phyloP scores from a whole-genome alignment of 495 filamentous ascomycete species.

The Niebla homalea region DNA sequence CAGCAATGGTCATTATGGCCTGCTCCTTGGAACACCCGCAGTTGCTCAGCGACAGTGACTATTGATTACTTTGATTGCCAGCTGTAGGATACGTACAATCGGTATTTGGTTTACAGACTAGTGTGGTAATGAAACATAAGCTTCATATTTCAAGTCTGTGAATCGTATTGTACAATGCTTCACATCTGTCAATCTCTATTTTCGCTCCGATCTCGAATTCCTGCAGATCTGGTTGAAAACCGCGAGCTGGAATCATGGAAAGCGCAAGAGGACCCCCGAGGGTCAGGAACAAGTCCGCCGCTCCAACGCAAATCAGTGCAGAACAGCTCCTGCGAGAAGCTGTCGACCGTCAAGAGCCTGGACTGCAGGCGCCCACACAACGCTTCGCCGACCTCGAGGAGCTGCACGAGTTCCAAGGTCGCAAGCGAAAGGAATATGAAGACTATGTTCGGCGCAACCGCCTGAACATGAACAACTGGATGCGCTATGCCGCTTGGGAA shows the following conservation, averaged over 20 bases:
- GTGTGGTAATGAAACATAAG: too few relatives aligned
- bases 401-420: constrained; percentile 91
- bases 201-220: too few relatives aligned
- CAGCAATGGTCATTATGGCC: too few relatives aligned
- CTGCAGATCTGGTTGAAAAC: neutral
- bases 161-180: neutral
- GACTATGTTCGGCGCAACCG: constrained; percentile 93
- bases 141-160: too few relatives aligned
- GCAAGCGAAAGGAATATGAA: constrained; percentile 93
- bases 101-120: too few relatives aligned
- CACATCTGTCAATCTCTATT: neutral
- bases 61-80: too few relatives aligned
- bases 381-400: constrained; percentile 95
- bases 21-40: too few relatives aligned
- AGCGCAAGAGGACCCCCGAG: constrained; percentile 81
- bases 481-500: constrained; percentile 95
- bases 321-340: constrained; percentile 97
- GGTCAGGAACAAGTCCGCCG: constrained; percentile 97
- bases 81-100: too few relatives aligned
- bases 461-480: constrained; percentile 97
- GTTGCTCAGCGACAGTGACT: too few relatives aligned
- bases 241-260: constrained; percentile 49
- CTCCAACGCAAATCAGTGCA: constrained; percentile 78
- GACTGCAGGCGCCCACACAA: constrained; percentile 80
- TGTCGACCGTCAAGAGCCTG: constrained; percentile 89